phyloP scores from a whole-genome alignment of 495 filamentous ascomycete genomes.

The Collariella sp. region DNA sequence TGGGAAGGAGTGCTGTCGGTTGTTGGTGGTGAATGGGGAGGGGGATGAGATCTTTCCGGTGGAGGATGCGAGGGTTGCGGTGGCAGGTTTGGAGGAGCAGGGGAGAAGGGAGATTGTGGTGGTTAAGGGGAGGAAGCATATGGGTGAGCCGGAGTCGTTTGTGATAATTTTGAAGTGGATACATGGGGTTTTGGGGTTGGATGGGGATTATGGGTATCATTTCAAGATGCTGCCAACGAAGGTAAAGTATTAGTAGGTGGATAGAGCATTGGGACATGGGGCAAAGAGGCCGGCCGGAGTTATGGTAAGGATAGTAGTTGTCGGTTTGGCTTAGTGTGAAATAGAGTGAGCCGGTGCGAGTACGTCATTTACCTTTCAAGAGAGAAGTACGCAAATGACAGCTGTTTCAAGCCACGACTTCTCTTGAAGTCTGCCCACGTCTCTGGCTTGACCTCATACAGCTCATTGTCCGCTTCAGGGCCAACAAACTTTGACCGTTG shows the following conservation, averaged over 20 bases:
- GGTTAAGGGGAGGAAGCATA: slow-evolving; percentile 17
- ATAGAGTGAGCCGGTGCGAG: no score
- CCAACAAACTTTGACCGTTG: no score
- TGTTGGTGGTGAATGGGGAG: slow-evolving; percentile 60
- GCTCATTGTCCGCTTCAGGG: no score
- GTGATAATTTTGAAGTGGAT: slow-evolving; percentile 20
- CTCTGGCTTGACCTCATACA: no score
- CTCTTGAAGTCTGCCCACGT: no score
- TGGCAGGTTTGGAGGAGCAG: slow-evolving; percentile 25
- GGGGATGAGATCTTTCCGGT: slow-evolving; percentile 63
- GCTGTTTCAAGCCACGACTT: no score
- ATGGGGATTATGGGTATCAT: slow-evolving; percentile 10
- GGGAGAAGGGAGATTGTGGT: slow-evolving; percentile 57
- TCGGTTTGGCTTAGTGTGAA: no score
- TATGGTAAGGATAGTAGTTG: no score
- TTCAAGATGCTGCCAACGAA: neutral
- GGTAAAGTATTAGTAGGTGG: neutral
- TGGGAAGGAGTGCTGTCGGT: slow-evolving; percentile 46
- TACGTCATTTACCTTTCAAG: no score
- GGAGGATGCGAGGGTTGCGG: slow-evolving; percentile 52
- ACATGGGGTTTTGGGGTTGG: slow-evolving; percentile 14
- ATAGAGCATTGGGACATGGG: no score
- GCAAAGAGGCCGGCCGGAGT: no score
- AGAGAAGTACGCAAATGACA: no score
- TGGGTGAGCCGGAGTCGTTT: slow-evolving; percentile 24